A percentile compares a stretch with the other conserved stretches of the same genome.
These are phyloP conservation scores for Pythium rishiriense DNA, from an alignment of 352 stramenopile genomes.

Conservation along the genomic window DNA sequence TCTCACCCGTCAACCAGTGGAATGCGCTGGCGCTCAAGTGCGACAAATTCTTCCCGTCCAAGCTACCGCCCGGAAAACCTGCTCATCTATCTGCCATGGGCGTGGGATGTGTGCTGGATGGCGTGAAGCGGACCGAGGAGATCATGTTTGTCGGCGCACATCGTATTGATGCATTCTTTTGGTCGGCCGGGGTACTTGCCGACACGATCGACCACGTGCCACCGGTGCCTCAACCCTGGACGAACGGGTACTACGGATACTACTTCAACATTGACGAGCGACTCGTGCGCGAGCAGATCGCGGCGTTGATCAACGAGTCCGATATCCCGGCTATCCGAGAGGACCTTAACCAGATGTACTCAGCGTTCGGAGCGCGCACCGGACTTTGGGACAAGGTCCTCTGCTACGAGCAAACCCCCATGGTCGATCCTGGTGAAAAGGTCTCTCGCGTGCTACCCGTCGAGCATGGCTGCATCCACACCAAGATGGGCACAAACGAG, in stretches of 20 bases:
- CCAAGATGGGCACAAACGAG: constrained; percentile 11
- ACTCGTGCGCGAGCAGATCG: constrained; percentile 10
- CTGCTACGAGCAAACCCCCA: constrained; percentile 22
- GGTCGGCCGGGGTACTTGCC: constrained; percentile 21
- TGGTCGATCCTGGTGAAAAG: not conserved
- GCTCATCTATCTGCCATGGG: constrained; percentile 23
- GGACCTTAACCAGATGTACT: constrained; percentile 1
- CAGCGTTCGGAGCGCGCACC: constrained; percentile 13
- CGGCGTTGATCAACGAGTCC: not conserved
- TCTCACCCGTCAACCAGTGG: constrained; percentile 24
- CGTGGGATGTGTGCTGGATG: constrained; percentile 20
- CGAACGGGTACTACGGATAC: constrained; percentile 2
- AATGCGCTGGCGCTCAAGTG: constrained; percentile 27
- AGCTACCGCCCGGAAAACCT: constrained; percentile 18
- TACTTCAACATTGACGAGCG: constrained; percentile 26
- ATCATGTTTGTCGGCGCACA: constrained; percentile 25
- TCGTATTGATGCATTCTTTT: constrained; percentile 25
- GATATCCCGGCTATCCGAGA: constrained; percentile 13
- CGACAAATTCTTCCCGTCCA: constrained; percentile 23
- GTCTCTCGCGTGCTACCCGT: not conserved
- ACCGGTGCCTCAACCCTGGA: constrained; percentile 7
- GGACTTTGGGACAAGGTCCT: constrained; percentile 24
- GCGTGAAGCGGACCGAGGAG: constrained; percentile 17
- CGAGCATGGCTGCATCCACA: constrained; percentile 29
- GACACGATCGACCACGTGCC: constrained; percentile 19